Evolutionary conservation across 257 asterid species (phyloP).

Genomic region (Leonotis leonurus): DNA sequence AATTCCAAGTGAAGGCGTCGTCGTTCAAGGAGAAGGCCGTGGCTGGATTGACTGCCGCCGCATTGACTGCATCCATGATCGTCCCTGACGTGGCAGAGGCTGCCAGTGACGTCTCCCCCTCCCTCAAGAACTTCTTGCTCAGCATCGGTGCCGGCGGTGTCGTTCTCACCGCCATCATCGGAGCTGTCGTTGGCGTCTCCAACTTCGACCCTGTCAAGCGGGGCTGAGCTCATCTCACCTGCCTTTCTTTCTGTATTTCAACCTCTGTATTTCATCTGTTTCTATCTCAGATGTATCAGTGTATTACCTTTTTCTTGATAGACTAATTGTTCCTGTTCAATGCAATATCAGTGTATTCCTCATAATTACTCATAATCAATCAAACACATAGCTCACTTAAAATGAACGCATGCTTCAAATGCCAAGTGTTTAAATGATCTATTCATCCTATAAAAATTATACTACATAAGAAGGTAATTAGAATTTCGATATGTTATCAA

Average conservation of each 20-base stretch:
- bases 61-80: slow-evolving; percentile 62
- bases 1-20: slow-evolving; percentile 55
- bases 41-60: slow-evolving; percentile 74
- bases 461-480: background rate
- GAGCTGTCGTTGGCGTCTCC: slow-evolving; percentile 64
- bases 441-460: background rate
- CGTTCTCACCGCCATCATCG: slow-evolving; percentile 50
- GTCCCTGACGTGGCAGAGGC: slow-evolving; percentile 76
- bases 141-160: slow-evolving; percentile 82
- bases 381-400: too few relatives aligned
- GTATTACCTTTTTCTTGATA: slow-evolving; percentile 22
- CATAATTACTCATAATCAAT: slow-evolving; percentile 17
- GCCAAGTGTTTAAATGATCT: slow-evolving; percentile 3
- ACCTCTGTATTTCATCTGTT: slow-evolving; percentile 29
- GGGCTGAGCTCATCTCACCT: slow-evolving; percentile 26
- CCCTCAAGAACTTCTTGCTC: slow-evolving; percentile 79
- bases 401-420: slow-evolving; percentile 1
- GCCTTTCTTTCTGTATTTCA: background rate
- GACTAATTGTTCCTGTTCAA: slow-evolving; percentile 4
- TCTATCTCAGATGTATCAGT: slow-evolving; percentile 23
- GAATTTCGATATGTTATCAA: slow-evolving; percentile 40
- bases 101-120: slow-evolving; percentile 58
- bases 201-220: slow-evolving; percentile 89
- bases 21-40: slow-evolving; percentile 72
- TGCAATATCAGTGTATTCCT: too few relatives aligned